phyloP scores from a whole-genome alignment of 352 stramenopile genomes.

The Pythium dissimile region DNA sequence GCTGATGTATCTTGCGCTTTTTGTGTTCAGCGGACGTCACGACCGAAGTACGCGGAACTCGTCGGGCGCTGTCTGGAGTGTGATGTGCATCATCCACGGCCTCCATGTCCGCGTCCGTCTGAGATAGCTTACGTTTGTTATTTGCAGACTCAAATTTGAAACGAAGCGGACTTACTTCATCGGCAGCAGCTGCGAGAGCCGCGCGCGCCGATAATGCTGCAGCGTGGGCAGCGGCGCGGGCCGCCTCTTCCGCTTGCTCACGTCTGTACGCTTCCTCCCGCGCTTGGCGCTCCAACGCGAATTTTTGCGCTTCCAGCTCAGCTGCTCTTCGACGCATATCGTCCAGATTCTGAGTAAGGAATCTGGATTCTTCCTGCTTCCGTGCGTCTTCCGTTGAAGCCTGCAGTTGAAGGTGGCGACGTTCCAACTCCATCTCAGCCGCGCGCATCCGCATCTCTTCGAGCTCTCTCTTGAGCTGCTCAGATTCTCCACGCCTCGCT shows the following conservation, averaged over 20 bases:
- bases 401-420: conserved; percentile 39
- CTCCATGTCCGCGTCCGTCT: conserved; percentile 64
- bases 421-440: conserved; percentile 47
- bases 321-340: conserved; percentile 47
- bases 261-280: conserved; percentile 48
- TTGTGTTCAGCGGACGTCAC: conserved; percentile 30
- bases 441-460: conserved; percentile 51
- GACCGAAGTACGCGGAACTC: conserved; percentile 3
- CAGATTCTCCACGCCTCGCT: conserved; percentile 37
- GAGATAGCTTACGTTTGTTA: conserved; percentile 32
- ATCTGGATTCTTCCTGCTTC: conserved; percentile 18
- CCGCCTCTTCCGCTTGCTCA: conserved; percentile 60
- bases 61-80: background rate
- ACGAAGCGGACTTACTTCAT: conserved; percentile 31
- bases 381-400: conserved; percentile 40
- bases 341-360: conserved; percentile 16
- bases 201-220: conserved; percentile 66
- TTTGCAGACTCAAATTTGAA: conserved; percentile 18
- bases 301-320: conserved; percentile 47
- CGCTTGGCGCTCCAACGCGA: conserved; percentile 41
- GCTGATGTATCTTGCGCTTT: conserved; percentile 45
- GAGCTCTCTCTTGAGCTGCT: conserved; percentile 41
- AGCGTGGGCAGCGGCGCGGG: conserved; percentile 53
- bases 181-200: conserved; percentile 57
- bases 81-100: conserved; percentile 24